Evolutionary conservation across 306 rosid genomes (phyloP), one percentile per base, ranked within the genome.

Genomic region (Castanea crenata): DNA sequence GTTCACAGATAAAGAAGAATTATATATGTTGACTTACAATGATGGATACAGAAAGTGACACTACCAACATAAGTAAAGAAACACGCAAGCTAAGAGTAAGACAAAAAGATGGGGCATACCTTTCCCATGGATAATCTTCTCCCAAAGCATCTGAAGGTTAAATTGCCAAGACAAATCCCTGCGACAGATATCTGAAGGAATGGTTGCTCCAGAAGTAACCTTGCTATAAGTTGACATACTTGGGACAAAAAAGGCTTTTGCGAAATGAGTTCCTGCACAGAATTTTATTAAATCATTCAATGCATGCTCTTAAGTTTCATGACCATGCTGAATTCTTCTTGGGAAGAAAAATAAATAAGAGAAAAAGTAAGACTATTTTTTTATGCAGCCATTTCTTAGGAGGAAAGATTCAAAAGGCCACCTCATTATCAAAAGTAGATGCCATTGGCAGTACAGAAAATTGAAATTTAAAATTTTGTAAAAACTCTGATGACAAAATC

Each of bases 231-330:
- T 83, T 58, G 97, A 92, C 87, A 90, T 74, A 65, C 86, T 87
- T 35, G 97, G 95, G 80, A 90, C 95, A 83, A 92, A 92, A 76
- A 92, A 80, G 75, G 95, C 92, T 73, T 87, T 89, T 2, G 91
- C 82, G 82, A 92, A 89, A 83, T 87, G 83, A 77, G 80, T 78
- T 78, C 93, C 95, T 92, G 76, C 34, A 61, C 61, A 85, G 76
- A 61, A 59, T 23, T 68, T 67, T 78, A 82, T 38, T 16, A 41
- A 23, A 72, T 76, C 72, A 46, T 19, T 82, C 71, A 72, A 73
- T 57, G 74, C 83, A 57, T 81, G 57, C 69, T 72, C 32, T 44
- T 65, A 62, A 34, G 73, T 64, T 68, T 65, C 20, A 61, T 55
- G 77, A 61, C 23, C 76, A 72, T 68, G 51, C 18, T 29, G 18